Evolutionary conservation across 805 yeast genomes (phyloP).

Genomic region (Metschnikowia picachoensis): DNA sequence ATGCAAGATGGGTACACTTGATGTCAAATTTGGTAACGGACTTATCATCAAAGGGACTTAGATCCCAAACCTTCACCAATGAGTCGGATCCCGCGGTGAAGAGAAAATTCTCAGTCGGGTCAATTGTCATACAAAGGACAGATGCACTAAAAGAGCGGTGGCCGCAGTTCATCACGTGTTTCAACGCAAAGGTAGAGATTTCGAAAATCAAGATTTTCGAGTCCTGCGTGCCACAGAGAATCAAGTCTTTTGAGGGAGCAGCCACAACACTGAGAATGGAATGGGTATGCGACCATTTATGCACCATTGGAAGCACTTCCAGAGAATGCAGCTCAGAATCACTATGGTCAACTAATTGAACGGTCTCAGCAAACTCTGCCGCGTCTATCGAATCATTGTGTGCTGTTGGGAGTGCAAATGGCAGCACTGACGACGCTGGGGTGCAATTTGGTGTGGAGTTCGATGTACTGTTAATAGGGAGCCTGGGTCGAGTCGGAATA

Average conservation of each 20-base stretch:
- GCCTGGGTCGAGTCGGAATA: conserved; percentile 22
- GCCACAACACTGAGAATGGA: conserved; percentile 71
- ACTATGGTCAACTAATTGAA: not conserved
- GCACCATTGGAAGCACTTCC: conserved; percentile 30
- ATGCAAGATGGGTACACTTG: conserved; percentile 60
- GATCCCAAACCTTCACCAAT: conserved; percentile 79
- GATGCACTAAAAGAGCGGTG: conserved; percentile 63
- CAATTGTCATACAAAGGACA: conserved; percentile 64
- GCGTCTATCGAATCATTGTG: not conserved
- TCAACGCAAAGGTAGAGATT: conserved; percentile 56
- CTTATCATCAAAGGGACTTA: conserved; percentile 31
- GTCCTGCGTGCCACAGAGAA: conserved; percentile 91
- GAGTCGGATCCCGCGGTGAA: conserved; percentile 92
- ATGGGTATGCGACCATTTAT: conserved; percentile 71
- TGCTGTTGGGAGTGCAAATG: conserved; percentile 5
- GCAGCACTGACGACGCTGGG: conserved; percentile 24
- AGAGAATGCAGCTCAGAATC: conserved; percentile 2
- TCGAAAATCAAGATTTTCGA: conserved; percentile 73
- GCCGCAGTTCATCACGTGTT: conserved; percentile 37
- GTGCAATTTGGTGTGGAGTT: conserved; percentile 16
- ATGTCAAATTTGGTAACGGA: conserved; percentile 13
- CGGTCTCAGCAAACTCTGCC: not conserved
- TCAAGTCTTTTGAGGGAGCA: conserved; percentile 50
- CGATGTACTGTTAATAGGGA: conserved; percentile 28
- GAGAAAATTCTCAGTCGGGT: conserved; percentile 51